Percentiles rank a stretch among this genome's conserved stretches.
phyloP scores from a whole-genome alignment of 208 protist species.

The Porcisia hertigi region DNA sequence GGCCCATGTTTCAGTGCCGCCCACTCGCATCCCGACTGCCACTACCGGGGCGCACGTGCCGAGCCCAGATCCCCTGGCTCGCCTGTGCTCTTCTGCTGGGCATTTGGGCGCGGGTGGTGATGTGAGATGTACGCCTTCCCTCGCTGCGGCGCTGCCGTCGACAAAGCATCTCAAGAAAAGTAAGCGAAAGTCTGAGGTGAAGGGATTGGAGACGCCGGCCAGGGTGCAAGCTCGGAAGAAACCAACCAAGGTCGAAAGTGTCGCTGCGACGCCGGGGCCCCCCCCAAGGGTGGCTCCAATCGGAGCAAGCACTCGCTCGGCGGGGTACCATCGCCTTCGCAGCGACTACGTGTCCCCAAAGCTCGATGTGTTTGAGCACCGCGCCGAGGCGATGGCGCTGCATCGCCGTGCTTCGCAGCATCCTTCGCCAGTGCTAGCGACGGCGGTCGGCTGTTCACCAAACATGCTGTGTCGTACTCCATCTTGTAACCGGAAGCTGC shows the following conservation, averaged over 20 bases:
- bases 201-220: background rate
- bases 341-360: conserved; percentile 9
- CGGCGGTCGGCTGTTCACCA: background rate
- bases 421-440: background rate
- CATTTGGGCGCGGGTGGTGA: background rate
- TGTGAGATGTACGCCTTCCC: background rate
- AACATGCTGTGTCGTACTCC: conserved; percentile 8
- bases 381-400: conserved; percentile 13
- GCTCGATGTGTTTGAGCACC: conserved; percentile 10
- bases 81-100: conserved; percentile 24
- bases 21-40: conserved; percentile 1
- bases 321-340: conserved; percentile 16
- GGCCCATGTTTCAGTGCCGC: background rate
- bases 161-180: background rate
- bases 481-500: background rate
- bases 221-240: background rate
- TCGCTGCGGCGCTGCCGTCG: background rate
- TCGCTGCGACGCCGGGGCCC: background rate
- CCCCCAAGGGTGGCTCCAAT: background rate
- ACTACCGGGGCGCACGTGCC: background rate
- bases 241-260: background rate
- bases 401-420: conserved; percentile 22
- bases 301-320: background rate
- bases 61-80: conserved; percentile 6
- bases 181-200: background rate